Conservation (phyloP, 2,329 filamentous ascomycete species). For the Incumbomyces delicatus region DNA sequence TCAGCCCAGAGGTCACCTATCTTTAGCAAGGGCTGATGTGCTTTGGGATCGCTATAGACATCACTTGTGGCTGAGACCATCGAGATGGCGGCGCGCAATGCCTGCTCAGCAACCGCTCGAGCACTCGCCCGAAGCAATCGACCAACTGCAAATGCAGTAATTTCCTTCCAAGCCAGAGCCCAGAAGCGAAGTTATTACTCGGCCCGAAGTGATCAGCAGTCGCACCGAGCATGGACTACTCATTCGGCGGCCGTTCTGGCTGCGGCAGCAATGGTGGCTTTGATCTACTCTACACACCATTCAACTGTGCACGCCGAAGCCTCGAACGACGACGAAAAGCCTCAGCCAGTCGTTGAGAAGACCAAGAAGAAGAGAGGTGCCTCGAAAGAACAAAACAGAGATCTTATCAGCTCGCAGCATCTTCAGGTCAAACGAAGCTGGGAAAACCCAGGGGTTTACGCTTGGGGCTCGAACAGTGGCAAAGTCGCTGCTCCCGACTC, state of each 20-base stretch:
- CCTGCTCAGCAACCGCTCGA: conserved; percentile 1
- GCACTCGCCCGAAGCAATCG: not conserved
- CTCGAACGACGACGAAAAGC: conserved; percentile 27
- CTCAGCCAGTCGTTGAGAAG: conserved; percentile 60
- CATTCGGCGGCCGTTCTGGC: conserved; percentile 30
- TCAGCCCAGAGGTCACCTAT: too few relatives aligned
- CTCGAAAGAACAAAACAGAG: conserved; percentile 62
- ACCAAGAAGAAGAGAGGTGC: conserved; percentile 43
- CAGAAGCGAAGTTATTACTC: conserved; percentile 1
- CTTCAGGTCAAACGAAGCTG: conserved; percentile 75
- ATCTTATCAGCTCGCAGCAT: conserved; percentile 74
- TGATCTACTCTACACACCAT: conserved; percentile 27
- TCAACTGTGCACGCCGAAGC: conserved; percentile 40
- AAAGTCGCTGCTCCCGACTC: conserved; percentile 78
- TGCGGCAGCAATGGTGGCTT: conserved; percentile 30
- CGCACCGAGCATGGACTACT: conserved; percentile 13
- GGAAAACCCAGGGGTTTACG: conserved; percentile 78
- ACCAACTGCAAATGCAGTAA: not conserved
- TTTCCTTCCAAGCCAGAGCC: not conserved
- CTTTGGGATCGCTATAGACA: too few relatives aligned
- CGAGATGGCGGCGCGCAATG: not conserved
- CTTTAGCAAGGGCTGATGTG: too few relatives aligned
- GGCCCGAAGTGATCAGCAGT: conserved; percentile 8
- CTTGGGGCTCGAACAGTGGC: conserved; percentile 83
- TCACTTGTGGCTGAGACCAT: not conserved